These are phyloP conservation scores for Ceratobasidium sp. DNA, from an alignment of 1,284 basidiomycete species.

Conservation along the genomic window DNA sequence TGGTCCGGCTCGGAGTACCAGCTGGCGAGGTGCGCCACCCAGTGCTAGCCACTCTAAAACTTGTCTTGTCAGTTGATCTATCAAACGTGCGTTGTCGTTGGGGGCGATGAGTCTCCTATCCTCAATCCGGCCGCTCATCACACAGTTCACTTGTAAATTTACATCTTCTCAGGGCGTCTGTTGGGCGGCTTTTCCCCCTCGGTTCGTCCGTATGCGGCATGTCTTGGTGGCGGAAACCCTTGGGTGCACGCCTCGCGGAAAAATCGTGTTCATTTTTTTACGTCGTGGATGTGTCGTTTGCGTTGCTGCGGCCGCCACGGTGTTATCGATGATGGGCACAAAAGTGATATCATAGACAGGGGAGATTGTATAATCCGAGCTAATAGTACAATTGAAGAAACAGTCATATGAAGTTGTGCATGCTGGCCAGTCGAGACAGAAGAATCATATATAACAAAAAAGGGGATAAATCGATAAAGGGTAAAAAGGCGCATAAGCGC, in stretches of 20 bases:
- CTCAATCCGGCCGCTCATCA: not conserved
- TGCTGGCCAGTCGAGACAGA: not conserved
- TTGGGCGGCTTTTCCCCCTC: not conserved
- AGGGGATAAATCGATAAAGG: not conserved
- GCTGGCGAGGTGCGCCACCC: constrained; percentile 7
- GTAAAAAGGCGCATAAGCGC: not conserved
- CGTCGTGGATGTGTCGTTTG: not conserved
- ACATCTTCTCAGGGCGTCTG: not conserved
- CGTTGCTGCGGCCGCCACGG: not conserved
- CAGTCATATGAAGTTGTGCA: not conserved
- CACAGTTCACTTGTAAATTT: not conserved
- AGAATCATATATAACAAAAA: not conserved
- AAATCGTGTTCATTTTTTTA: constrained; percentile 4
- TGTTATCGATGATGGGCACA: not conserved
- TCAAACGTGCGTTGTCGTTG: not conserved
- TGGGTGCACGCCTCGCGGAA: constrained; percentile 8
- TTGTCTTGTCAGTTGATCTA: not conserved
- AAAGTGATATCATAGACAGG: too few relatives aligned
- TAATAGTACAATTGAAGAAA: not conserved
- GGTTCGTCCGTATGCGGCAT: not conserved
- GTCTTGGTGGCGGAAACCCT: not conserved
- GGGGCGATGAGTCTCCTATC: too few relatives aligned
- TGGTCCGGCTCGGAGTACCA: not conserved
- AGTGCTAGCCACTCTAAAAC: not conserved
- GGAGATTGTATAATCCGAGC: too few relatives aligned